These are phyloP conservation scores for Ascochyta viciae-villosae DNA, from an alignment of 2,329 filamentous ascomycete genomes.

Conservation along the genomic window DNA sequence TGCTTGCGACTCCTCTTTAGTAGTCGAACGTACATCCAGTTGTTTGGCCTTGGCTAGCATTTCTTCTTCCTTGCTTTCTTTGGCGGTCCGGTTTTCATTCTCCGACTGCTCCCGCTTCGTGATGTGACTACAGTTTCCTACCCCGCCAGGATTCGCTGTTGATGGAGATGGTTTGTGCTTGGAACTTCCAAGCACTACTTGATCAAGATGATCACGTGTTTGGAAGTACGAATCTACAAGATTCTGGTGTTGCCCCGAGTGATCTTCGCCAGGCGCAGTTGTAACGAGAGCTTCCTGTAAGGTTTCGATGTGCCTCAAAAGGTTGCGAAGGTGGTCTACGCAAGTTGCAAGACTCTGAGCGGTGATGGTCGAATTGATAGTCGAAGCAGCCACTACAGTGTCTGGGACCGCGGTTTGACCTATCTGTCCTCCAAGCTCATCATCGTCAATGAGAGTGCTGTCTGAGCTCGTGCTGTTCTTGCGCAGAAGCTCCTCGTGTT, in stretches of 20 bases:
- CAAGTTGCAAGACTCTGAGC: slow-evolving; percentile 30
- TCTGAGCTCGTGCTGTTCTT: slow-evolving; percentile 30
- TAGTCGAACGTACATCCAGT: not conserved
- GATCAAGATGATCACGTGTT: slow-evolving; percentile 25
- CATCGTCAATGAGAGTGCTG: slow-evolving; percentile 21
- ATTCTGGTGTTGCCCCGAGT: slow-evolving; percentile 35
- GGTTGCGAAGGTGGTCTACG: slow-evolving; percentile 30
- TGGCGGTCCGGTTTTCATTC: not conserved
- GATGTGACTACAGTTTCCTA: not conserved
- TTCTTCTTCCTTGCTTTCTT: not conserved
- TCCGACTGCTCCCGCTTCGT: not conserved
- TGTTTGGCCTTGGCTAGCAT: not conserved
- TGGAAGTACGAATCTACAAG: slow-evolving; percentile 37
- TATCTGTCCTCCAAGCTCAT: slow-evolving; percentile 2
- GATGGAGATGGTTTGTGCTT: not conserved
- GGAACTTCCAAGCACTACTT: slow-evolving; percentile 18
- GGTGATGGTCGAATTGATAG: slow-evolving; percentile 31
- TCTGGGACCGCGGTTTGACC: not conserved
- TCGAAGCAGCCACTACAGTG: slow-evolving; percentile 13
- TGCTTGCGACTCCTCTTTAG: not conserved
- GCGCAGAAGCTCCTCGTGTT: slow-evolving; percentile 35
- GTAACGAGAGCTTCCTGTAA: slow-evolving; percentile 43
- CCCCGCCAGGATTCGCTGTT: not conserved
- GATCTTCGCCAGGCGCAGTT: slow-evolving; percentile 49
- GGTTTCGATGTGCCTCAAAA: slow-evolving; percentile 32